A percentile compares a stretch with the other conserved stretches of the same genome.
These are phyloP conservation scores for Fistulifera pelliculosa DNA, from an alignment of 108 stramenopile species.

Conservation along the genomic window DNA sequence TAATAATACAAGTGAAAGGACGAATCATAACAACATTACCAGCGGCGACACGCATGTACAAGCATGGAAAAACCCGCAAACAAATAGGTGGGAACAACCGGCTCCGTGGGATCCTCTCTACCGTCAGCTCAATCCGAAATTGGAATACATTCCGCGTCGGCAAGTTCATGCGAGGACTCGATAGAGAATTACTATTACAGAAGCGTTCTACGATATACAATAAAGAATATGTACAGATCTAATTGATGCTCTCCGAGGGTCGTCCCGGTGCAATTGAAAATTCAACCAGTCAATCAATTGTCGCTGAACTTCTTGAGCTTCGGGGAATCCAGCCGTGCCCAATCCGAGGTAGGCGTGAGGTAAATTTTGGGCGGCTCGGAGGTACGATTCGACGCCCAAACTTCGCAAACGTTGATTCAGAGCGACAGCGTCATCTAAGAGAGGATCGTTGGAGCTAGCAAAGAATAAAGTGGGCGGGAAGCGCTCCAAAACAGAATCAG, in stretches of 20 bases:
- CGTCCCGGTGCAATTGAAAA: neutral
- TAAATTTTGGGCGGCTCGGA: constrained; percentile 60
- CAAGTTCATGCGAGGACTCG: constrained; percentile 29
- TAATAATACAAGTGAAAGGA: neutral
- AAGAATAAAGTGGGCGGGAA: constrained; percentile 68
- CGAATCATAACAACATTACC: neutral
- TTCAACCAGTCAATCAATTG: constrained; percentile 47
- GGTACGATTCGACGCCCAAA: constrained; percentile 50
- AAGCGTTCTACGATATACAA: neutral
- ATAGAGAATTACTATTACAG: neutral
- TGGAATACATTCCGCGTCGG: constrained; percentile 59
- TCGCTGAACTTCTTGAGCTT: constrained; percentile 56
- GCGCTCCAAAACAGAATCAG: constrained; percentile 34
- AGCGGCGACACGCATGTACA: constrained; percentile 39
- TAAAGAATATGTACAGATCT: neutral
- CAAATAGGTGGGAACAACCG: constrained; percentile 66
- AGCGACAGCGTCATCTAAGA: constrained; percentile 79
- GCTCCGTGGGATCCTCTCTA: constrained; percentile 76
- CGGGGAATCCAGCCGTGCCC: constrained; percentile 67
- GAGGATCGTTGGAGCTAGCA: constrained; percentile 64
- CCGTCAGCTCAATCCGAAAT: constrained; percentile 41
- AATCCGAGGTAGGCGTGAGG: constrained; percentile 81
- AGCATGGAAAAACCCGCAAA: constrained; percentile 73
- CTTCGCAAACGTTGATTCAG: constrained; percentile 64
- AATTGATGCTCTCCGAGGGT: no score